Percentiles rank a stretch among this genome's conserved stretches.
Evolutionary conservation across 257 asterid genomes (phyloP).

Genomic region (Nicotiana paniculata): DNA sequence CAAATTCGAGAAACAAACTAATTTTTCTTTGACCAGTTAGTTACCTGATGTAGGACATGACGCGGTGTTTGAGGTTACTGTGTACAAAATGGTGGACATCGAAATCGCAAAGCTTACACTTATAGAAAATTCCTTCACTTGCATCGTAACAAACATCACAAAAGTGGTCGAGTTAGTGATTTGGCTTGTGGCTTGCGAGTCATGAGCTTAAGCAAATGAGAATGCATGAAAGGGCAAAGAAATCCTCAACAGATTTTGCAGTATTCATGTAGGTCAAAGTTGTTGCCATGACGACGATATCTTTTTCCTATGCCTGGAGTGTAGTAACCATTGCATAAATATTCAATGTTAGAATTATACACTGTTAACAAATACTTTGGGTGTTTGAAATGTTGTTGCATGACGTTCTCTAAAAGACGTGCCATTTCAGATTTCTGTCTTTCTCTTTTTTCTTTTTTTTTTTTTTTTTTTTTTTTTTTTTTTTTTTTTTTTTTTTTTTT

Average conservation of each 20-base stretch:
- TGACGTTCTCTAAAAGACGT: background rate
- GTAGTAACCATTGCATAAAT: background rate
- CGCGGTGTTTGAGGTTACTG: slow-evolving; percentile 26
- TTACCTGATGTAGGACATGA: slow-evolving; percentile 29
- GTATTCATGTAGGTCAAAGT: background rate
- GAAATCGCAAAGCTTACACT: slow-evolving; percentile 41
- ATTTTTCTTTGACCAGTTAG: too few species aligned
- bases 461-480: too few species aligned
- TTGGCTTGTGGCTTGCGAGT: slow-evolving; percentile 5
- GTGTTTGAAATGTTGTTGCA: background rate
- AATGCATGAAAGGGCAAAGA: slow-evolving; percentile 3
- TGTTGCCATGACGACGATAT: background rate
- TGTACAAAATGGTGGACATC: slow-evolving; percentile 44
- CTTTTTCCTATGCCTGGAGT: background rate
- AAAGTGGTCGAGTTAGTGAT: slow-evolving; percentile 9
- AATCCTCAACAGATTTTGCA: background rate
- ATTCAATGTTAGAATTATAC: background rate
- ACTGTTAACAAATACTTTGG: background rate
- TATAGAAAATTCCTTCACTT: slow-evolving; percentile 36
- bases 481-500: too few species aligned
- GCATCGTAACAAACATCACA: slow-evolving; percentile 37
- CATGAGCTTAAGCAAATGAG: too few species aligned
- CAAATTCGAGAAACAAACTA: too few species aligned
- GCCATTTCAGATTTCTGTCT: too few species aligned
- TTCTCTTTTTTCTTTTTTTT: too few species aligned